Base-by-base conservation (phyloP, 2,329 filamentous ascomycete species). In the Chaetomiaceae sp. region DNA sequence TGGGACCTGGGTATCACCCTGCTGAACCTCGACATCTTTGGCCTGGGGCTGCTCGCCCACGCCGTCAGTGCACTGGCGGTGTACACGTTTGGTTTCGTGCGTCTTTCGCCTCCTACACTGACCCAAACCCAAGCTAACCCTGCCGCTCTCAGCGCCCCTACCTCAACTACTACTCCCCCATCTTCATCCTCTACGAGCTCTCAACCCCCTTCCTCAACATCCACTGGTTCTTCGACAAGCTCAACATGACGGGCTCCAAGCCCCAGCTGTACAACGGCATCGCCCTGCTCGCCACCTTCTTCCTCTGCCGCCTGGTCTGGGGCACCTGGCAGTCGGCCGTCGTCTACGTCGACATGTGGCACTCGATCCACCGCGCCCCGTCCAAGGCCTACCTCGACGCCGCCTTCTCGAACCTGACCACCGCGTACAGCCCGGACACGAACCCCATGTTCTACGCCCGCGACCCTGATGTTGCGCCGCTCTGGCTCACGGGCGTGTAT, bases 161-260 rank as follows among this genome's bases (percentile, higher is more conserved):
- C 65, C 78, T 91, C 60, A 91, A 92, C 74, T 91, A 85, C 74
- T 95, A 94, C 70, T 87, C 81, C 53, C 80, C 81, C 53, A 82
- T 83, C 55, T 95, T 95, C 70, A 89, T 95, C 64, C 84, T 94
- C 54, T 95, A 91, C 81, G 89, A 95, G 70, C 80, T 95, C 36
- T 91, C 88, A 23, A 88, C 86, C 4, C 88, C 89, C 7, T 91
- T 94, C 70, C 78, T 94, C 54, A 95, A 95, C 68, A 81, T 92
- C 66, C 89, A 95, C 75, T 95, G 89, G 89, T 94, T 94, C 75
- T 89, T 88, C 71, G 89, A 95, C 72, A 95, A 95, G 74, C 75
- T 92, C 55, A 80, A 83, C 64, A 84, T 90, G 77, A 94, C 89
- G 0, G 89, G 89, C 33, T 84, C 85, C 19, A 77, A 75, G 49